Evolutionary conservation across 1,284 basidiomycete species (phyloP), one percentile per base, ranked within the genome.

Genomic region (Pulveroboletus sp.): DNA sequence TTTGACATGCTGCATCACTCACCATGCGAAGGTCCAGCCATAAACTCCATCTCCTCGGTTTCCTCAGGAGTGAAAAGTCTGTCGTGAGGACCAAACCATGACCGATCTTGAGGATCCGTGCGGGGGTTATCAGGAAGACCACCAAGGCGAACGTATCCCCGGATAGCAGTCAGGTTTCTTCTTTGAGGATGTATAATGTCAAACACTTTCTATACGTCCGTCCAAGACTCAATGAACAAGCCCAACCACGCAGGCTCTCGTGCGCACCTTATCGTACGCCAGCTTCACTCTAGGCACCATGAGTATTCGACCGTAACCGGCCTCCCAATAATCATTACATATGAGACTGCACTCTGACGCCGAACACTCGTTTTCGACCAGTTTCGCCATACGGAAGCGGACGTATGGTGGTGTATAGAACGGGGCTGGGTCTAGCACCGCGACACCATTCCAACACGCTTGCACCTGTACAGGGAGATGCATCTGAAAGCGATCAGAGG

Each of bases 231-330:
- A 44, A 50, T 67, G 12, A 62, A 57, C 22, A 38, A 48, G 17
- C 28, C 2, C 25, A 5, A 33, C 20, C 25, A 54, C 24, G 31
- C 24, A 49, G 48, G 43, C 26, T 22, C 22, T 17, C 14, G 25
- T 20, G 78, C 85, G 54, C 61, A 92, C 92, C 69, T 83, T 82
- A 75, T 97, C 95, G 69, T 98, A 97, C 1, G 95, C 95, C 52
- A 98, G 78, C 73, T 97, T 96, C 48, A 98, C 95, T 47, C 95
- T 80, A 2, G 95, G 94, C 0, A 97, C 93, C 94, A 97, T 98
- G 75, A 97, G 81, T 65, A 98, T 96, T 53, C 95, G 80, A 2
- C 95, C 95, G 71, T 94, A 98, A 0, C 95, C 95, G 5, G 90
- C 84, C 59, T 89, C 85, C 91, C 92, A 96, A 72, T 95, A 95